phyloP scores from a whole-genome alignment of 2,329 filamentous ascomycete genomes.

The Diplodia seriata region DNA sequence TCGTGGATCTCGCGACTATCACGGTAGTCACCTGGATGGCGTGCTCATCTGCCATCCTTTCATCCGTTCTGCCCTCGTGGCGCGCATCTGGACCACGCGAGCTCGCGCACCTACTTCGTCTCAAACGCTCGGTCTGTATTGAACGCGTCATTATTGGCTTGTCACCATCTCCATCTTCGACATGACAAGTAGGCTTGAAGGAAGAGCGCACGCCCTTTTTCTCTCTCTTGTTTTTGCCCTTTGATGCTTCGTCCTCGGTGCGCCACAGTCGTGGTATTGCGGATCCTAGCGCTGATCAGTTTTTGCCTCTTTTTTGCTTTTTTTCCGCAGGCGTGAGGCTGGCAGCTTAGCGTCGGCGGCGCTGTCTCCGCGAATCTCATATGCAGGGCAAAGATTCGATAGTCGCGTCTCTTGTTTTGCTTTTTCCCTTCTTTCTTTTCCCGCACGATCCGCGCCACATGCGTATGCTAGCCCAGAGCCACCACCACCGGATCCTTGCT shows the following conservation, averaged over 20 bases:
- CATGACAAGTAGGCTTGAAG: background rate
- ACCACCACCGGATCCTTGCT: background rate
- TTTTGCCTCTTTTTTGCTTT: constrained; percentile 4
- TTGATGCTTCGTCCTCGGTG: background rate
- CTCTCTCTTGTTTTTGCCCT: background rate
- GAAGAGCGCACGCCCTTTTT: constrained; percentile 2
- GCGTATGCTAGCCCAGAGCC: background rate
- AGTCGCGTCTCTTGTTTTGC: background rate
- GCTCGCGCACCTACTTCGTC: background rate
- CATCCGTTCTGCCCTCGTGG: background rate
- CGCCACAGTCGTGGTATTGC: constrained; percentile 1
- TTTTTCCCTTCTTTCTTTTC: background rate
- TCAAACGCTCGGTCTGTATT: constrained; percentile 1
- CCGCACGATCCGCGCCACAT: background rate
- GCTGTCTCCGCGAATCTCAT: background rate
- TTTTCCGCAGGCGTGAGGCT: background rate
- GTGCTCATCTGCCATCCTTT: constrained; percentile 1
- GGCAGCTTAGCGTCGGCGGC: background rate
- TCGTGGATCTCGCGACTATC: background rate
- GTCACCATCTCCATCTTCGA: background rate
- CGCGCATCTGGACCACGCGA: background rate
- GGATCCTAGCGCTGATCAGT: background rate
- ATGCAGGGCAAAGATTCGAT: constrained; percentile 4
- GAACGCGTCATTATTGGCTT: constrained; percentile 4
- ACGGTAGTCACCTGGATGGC: background rate